These are phyloP conservation scores for Plasmodium fragile DNA, from an alignment of 169 alveolate species.

Conservation along the genomic window DNA sequence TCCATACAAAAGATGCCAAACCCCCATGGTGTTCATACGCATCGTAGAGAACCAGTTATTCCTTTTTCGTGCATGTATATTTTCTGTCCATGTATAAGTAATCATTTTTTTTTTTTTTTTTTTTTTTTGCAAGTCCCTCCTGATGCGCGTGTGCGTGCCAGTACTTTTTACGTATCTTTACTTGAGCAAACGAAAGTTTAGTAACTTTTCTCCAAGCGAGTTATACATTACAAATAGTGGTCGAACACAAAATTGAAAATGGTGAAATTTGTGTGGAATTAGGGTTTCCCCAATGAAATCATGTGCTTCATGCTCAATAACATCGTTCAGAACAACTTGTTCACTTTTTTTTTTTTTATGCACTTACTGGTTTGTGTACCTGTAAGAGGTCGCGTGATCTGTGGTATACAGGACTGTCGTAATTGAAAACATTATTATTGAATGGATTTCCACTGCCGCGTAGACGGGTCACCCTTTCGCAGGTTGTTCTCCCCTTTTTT, in stretches of 20 bases:
- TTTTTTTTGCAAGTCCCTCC: not conserved
- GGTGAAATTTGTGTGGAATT: not conserved
- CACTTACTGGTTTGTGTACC: not conserved
- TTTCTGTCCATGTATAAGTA: not conserved
- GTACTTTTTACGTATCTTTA: not conserved
- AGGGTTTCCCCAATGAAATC: not conserved
- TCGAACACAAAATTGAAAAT: not conserved
- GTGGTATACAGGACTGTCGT: not conserved
- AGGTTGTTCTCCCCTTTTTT: not conserved
- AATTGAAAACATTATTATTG: not conserved
- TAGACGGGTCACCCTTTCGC: not conserved
- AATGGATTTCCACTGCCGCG: not conserved
- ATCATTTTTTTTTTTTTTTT: no score
- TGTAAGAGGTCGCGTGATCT: not conserved
- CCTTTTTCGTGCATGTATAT: not conserved
- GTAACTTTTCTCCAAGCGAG: not conserved
- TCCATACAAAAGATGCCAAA: not conserved
- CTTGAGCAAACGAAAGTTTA: not conserved
- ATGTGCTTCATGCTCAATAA: not conserved
- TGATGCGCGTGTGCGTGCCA: not conserved
- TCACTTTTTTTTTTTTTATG: not conserved
- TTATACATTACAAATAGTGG: not conserved
- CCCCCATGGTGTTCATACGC: not conserved
- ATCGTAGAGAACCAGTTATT: not conserved
- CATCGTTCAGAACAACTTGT: not conserved